phyloP scores from a whole-genome alignment of 2,329 filamentous ascomycete species.

The Pseudopyrenochaeta lycopersici region DNA sequence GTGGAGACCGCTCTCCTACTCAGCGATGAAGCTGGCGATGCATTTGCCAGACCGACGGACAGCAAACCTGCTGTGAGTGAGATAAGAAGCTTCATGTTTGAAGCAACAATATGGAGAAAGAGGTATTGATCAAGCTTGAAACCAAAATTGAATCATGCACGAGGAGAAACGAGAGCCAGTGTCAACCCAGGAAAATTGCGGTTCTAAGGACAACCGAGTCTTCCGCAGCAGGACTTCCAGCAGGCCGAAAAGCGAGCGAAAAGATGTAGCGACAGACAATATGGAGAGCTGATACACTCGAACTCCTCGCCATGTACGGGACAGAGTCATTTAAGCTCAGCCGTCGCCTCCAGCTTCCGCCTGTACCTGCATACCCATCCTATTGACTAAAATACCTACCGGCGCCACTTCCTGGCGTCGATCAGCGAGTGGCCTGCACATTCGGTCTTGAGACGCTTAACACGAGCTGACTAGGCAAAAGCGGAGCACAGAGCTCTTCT shows the following conservation, averaged over 20 bases:
- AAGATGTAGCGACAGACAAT: not conserved
- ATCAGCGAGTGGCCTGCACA: not conserved
- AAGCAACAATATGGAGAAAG: not conserved
- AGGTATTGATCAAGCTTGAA: not conserved
- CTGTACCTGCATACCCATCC: not conserved
- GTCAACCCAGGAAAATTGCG: too few species aligned
- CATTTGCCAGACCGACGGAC: slow-evolving; percentile 26
- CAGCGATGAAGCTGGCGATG: slow-evolving; percentile 13
- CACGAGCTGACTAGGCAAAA: not conserved
- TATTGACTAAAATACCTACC: not conserved
- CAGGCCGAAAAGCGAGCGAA: not conserved
- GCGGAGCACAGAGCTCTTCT: not conserved
- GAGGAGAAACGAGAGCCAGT: not conserved
- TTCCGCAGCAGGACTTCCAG: not conserved
- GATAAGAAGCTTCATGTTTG: slow-evolving; percentile 28
- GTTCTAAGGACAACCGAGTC: not conserved
- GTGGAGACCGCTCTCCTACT: slow-evolving; percentile 45
- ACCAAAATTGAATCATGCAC: too few species aligned
- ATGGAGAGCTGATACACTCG: not conserved
- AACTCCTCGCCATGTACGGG: not conserved
- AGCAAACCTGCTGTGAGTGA: slow-evolving; percentile 27
- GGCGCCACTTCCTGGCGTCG: not conserved
- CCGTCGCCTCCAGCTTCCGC: not conserved
- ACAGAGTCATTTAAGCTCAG: not conserved
- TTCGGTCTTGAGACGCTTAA: not conserved